Conservation (phyloP, 257 asterid species). For the Nicotiana tabacum region DNA sequence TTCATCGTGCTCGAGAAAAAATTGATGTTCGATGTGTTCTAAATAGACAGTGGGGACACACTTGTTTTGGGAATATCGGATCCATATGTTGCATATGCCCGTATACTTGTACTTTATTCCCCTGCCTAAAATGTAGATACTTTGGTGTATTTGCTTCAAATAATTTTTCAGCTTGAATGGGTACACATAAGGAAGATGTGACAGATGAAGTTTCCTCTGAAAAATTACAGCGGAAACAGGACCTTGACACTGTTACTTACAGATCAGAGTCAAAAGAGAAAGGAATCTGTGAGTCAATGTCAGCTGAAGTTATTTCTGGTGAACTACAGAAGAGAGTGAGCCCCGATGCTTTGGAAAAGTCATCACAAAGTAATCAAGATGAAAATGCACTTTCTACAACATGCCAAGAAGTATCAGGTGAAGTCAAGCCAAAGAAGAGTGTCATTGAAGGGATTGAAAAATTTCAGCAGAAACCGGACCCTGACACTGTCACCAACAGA, state of each 20-base stretch:
- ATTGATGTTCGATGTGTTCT: background rate
- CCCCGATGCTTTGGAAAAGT: constrained; percentile 5
- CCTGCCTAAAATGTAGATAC: background rate
- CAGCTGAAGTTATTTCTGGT: constrained; percentile 11
- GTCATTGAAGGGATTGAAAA: background rate
- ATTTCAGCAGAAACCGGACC: constrained; percentile 8
- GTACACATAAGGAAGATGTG: constrained; percentile 23
- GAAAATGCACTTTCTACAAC: constrained; percentile 10
- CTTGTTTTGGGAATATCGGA: background rate
- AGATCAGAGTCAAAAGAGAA: constrained; percentile 15
- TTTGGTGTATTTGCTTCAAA: constrained; percentile 16
- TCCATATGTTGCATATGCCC: constrained; percentile 10
- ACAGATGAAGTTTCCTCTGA: constrained; percentile 27
- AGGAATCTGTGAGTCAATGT: background rate
- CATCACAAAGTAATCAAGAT: constrained; percentile 19
- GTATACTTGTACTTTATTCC: background rate
- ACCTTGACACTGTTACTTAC: constrained; percentile 20
- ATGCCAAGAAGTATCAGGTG: constrained; percentile 18
- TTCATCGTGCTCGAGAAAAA: background rate
- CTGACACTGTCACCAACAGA: constrained; percentile 19
- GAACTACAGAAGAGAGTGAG: constrained; percentile 17
- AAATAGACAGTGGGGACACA: background rate
- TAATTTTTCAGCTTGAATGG: constrained; percentile 21
- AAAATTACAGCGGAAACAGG: constrained; percentile 19
- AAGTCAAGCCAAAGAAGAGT: constrained; percentile 11